phyloP scores from a whole-genome alignment of 2,329 filamentous ascomycete genomes.

The Beauveria sp. region DNA sequence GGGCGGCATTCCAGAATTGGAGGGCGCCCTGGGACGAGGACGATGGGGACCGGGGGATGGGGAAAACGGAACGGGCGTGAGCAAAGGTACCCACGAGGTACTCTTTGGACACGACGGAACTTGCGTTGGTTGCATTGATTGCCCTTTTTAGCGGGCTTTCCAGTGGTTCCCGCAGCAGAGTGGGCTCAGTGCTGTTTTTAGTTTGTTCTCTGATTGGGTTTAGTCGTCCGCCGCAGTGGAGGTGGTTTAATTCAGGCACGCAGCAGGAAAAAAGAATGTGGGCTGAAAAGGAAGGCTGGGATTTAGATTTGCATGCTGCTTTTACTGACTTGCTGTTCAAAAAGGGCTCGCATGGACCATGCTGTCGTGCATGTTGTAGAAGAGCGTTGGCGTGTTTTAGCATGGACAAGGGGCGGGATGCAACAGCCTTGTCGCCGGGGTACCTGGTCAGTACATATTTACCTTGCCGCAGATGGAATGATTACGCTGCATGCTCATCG shows the following conservation, averaged over 20 bases:
- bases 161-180: not conserved
- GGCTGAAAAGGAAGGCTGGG: no score
- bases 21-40: not conserved
- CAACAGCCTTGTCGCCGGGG: not conserved
- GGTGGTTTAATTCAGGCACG: not conserved
- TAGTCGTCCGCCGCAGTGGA: not conserved
- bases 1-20: not conserved
- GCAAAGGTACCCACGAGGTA: slow-evolving; percentile 1
- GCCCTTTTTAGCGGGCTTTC: not conserved
- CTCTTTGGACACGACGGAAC: not conserved
- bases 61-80: not conserved
- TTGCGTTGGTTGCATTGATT: not conserved
- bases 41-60: not conserved
- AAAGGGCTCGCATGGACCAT: not conserved
- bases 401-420: not conserved
- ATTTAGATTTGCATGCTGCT: no score
- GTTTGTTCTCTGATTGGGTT: not conserved
- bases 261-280: not conserved
- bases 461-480: not conserved
- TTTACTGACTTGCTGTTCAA: no score
- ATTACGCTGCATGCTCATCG: not conserved
- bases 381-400: not conserved
- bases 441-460: not conserved
- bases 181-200: not conserved
- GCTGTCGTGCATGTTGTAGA: not conserved